Evolutionary conservation across 2,329 filamentous ascomycete species (phyloP), one percentile per base, ranked within the genome.

Genomic region (Epichloe baconii): DNA sequence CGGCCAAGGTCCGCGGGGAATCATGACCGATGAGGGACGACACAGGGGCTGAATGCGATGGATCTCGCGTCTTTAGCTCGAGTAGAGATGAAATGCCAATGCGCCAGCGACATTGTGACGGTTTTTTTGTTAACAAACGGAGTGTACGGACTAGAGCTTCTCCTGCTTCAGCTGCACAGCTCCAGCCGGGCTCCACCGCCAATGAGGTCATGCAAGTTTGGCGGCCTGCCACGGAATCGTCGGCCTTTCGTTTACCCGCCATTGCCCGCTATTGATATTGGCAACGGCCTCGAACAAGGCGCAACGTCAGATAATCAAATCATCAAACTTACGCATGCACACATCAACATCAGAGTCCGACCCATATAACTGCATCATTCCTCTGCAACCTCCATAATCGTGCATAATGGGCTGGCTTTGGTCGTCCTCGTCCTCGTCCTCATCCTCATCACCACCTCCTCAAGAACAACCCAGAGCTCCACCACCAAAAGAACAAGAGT

Each of bases 391-490:
- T 41, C 10, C 36, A 11, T 4, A 31, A 4, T 8, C 46, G 15
- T 11, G 5, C 59, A 68, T 51, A 55, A 83, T 83, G 80, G 79
- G 78, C 57, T 83, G 80, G 80, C 68, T 81, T 55, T 83, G 78
- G 77, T 70, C 75, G 53, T 70, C 68, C 5, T 56, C 75, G 53
- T 70, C 68, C 5, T 56, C 65, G 14, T 59, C 66, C n/a, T 59
- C 67, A 5, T 59, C 66, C n/a, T 59, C 67, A 10, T 21, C 58
- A 37, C 50, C 56, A 40, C 49, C 55, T 35, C 58, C 42, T 2
- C 43, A 38, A 38, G 42, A 60, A 47, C 57, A 62, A 47, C 50
- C 56, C 49, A 40, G 57, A 19, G 43, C 60, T 41, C 54, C 57
- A 35, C 51, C 61, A 47, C 50, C 59, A 36, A 19, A 59, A 34